Conservation (phyloP, 495 filamentous ascomycete species). For the Geoglossum glabrum region DNA sequence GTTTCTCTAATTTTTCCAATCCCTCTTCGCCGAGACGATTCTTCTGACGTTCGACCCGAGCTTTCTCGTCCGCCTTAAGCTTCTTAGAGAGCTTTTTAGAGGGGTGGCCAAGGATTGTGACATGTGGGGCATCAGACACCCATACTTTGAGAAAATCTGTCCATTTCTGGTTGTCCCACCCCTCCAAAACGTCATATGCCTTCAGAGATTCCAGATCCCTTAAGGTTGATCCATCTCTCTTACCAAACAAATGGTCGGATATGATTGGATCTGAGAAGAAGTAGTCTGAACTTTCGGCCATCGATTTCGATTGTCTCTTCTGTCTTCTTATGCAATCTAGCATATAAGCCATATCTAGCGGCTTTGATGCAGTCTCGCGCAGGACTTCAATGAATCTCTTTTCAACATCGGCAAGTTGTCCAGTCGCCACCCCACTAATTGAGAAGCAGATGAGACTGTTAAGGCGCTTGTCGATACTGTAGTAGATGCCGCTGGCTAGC, state of each 20-base stretch:
- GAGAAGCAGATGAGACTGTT: constrained; percentile 65
- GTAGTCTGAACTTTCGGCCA: constrained; percentile 51
- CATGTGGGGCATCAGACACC: constrained; percentile 67
- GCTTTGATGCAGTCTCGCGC: constrained; percentile 54
- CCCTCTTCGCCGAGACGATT: constrained; percentile 41
- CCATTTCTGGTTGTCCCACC: constrained; percentile 73
- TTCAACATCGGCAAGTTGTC: constrained; percentile 65
- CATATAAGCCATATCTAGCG: constrained; percentile 76
- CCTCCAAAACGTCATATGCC: constrained; percentile 56
- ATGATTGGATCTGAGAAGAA: constrained; percentile 69
- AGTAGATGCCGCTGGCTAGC: constrained; percentile 63
- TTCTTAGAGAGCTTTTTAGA: constrained; percentile 44
- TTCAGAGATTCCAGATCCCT: constrained; percentile 39
- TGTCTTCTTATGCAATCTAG: constrained; percentile 66
- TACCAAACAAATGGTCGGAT: constrained; percentile 78
- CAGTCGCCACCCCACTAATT: constrained; percentile 67
- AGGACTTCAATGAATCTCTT: constrained; percentile 68
- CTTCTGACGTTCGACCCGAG: constrained; percentile 37
- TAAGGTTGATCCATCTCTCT: constrained; percentile 63
- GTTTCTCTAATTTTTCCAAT: constrained; percentile 48
- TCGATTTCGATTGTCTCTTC: constrained; percentile 54
- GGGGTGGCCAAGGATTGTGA: constrained; percentile 56
- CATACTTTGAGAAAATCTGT: constrained; percentile 59
- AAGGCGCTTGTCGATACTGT: constrained; percentile 56
- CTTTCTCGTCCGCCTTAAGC: constrained; percentile 46